Conservation (phyloP, 345 rosid species). For the Mangifera indica region DNA sequence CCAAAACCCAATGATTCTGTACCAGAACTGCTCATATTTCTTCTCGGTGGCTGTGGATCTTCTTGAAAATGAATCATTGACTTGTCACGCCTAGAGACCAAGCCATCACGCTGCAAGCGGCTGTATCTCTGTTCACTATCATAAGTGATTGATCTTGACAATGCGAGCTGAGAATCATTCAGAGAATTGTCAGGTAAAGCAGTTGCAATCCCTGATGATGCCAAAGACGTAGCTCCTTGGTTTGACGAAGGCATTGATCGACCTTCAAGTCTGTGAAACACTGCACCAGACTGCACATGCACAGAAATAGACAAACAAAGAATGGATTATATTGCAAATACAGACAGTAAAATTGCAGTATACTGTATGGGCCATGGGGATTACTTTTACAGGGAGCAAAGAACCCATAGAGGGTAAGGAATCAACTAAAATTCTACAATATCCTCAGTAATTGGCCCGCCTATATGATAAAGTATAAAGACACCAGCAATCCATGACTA, state of each 20-base stretch:
- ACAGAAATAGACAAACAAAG: constrained; percentile 17
- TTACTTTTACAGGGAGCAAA: background rate
- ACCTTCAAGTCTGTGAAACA: constrained; percentile 48
- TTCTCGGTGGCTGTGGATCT: constrained; percentile 51
- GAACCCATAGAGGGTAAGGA: background rate
- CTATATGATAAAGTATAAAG: background rate
- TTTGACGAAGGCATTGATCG: constrained; percentile 34
- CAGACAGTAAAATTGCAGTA: background rate
- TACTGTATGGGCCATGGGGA: background rate
- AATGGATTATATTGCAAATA: constrained; percentile 1
- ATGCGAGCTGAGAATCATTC: constrained; percentile 37
- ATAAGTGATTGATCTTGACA: constrained; percentile 43
- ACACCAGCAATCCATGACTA: background rate
- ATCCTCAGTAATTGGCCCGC: background rate
- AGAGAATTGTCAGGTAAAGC: constrained; percentile 35
- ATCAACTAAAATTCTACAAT: background rate
- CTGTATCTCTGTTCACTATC: constrained; percentile 60
- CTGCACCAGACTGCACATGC: constrained; percentile 43
- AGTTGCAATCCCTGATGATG: constrained; percentile 34
- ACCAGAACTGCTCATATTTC: constrained; percentile 46
- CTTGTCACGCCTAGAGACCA: constrained; percentile 67
- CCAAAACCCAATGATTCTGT: constrained; percentile 43
- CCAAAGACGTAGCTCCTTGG: constrained; percentile 40
- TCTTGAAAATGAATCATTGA: constrained; percentile 54
- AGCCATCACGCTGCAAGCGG: constrained; percentile 59